These are phyloP conservation scores for Monilinia laxa DNA, from an alignment of 2,329 filamentous ascomycete genomes.

Conservation along the genomic window DNA sequence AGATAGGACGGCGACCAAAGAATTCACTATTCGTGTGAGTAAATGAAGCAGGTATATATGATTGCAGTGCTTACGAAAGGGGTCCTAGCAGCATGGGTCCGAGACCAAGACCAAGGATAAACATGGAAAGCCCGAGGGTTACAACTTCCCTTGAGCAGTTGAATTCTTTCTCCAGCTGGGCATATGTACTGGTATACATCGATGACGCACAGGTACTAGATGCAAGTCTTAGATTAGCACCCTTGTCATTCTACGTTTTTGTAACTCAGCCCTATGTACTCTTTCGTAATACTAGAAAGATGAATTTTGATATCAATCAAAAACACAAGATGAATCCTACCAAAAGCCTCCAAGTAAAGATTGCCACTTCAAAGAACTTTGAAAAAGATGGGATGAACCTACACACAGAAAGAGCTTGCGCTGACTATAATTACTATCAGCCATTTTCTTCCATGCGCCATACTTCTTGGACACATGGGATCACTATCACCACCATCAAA, in stretches of 20 bases:
- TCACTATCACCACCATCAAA: constrained; percentile 75
- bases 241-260: background rate
- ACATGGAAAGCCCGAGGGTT: constrained; percentile 77
- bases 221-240: constrained; percentile 2
- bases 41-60: background rate
- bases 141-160: constrained; percentile 68
- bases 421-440: constrained; percentile 73
- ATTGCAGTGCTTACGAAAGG: constrained; percentile 46
- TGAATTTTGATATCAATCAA: constrained; percentile 1
- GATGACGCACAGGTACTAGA: constrained; percentile 76
- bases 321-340: background rate
- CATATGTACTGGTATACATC: constrained; percentile 84
- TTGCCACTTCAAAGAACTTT: background rate
- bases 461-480: constrained; percentile 70
- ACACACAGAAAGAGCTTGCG: constrained; percentile 77
- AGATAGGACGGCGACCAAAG: constrained; percentile 79
- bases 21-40: constrained; percentile 51
- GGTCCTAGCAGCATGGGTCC: constrained; percentile 58
- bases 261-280: background rate
- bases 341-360: constrained; percentile 2
- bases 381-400: constrained; percentile 46
- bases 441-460: constrained; percentile 71
- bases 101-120: constrained; percentile 70
- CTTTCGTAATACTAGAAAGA: background rate
- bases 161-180: constrained; percentile 74